phyloP scores from a whole-genome alignment of 257 asterid species.

The Solanum sejunctum region DNA sequence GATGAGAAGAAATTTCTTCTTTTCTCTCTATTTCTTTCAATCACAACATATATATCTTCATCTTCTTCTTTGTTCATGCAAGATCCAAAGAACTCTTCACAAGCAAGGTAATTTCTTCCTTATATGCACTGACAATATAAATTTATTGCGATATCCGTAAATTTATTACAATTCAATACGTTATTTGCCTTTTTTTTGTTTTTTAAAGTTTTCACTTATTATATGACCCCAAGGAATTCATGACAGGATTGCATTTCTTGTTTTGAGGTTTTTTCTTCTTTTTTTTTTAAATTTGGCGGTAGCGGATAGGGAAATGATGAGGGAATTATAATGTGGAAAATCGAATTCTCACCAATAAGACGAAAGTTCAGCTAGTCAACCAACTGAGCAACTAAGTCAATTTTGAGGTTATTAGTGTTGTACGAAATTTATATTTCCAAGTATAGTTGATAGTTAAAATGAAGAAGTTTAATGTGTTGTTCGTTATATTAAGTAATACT shows the following conservation, averaged over 20 bases:
- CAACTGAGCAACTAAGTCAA: too few relatives aligned
- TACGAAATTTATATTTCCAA: not conserved
- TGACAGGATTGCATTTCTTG: not conserved
- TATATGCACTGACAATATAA: not conserved
- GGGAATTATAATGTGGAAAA: too few relatives aligned
- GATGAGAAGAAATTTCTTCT: slow-evolving; percentile 7
- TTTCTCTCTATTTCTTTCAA: not conserved
- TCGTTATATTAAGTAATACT: too few relatives aligned
- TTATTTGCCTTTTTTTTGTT: not conserved
- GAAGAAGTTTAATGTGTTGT: not conserved
- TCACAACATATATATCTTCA: not conserved
- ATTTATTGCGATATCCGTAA: too few relatives aligned
- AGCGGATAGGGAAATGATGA: too few relatives aligned
- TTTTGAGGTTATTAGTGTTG: not conserved
- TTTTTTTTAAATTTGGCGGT: too few relatives aligned
- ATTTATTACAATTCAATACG: not conserved
- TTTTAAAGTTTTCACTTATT: too few relatives aligned
- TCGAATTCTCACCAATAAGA: too few relatives aligned
- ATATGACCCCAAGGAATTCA: not conserved
- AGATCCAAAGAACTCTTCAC: slow-evolving; percentile 30
- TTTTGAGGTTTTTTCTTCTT: not conserved
- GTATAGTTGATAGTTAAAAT: not conserved
- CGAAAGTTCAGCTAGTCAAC: too few relatives aligned
- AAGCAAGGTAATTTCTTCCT: slow-evolving; percentile 18
- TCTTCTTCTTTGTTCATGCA: slow-evolving; percentile 29